phyloP scores from a whole-genome alignment of 805 yeast genomes.

The Kazachstania martiniae region DNA sequence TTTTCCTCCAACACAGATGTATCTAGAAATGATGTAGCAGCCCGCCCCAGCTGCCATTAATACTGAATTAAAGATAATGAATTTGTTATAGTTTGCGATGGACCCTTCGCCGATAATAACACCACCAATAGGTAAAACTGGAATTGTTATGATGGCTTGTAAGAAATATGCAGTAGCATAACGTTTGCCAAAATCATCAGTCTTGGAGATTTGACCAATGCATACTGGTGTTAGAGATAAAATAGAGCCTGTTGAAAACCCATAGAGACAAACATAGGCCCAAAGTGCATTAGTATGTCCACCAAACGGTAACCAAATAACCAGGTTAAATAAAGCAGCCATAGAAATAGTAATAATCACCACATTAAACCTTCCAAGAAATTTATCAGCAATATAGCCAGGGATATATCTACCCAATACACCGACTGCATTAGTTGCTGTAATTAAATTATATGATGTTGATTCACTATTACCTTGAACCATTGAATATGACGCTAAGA shows the following conservation, averaged over 20 bases:
- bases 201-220: constrained; percentile 46
- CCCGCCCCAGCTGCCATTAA: constrained; percentile 30
- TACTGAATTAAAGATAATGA: constrained; percentile 35
- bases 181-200: constrained; percentile 43
- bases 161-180: constrained; percentile 49
- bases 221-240: constrained; percentile 50
- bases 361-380: constrained; percentile 43
- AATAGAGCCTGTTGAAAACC: constrained; percentile 46
- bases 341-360: constrained; percentile 29
- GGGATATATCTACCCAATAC: constrained; percentile 36
- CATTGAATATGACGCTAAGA: constrained; percentile 42
- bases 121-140: constrained; percentile 42
- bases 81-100: constrained; percentile 30
- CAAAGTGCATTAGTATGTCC: constrained; percentile 27
- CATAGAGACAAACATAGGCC: constrained; percentile 40
- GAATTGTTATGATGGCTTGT: constrained; percentile 40
- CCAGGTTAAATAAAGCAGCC: constrained; percentile 29
- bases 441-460: constrained; percentile 37
- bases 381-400: constrained; percentile 35
- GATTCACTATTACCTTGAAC: constrained; percentile 35
- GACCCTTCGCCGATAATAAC: constrained; percentile 32
- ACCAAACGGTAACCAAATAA: constrained; percentile 37
- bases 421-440: constrained; percentile 38
- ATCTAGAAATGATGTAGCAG: constrained; percentile 33
- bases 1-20: constrained; percentile 33